These are phyloP conservation scores for Carallia brachiata DNA, from an alignment of 345 rosid species.

Conservation along the genomic window DNA sequence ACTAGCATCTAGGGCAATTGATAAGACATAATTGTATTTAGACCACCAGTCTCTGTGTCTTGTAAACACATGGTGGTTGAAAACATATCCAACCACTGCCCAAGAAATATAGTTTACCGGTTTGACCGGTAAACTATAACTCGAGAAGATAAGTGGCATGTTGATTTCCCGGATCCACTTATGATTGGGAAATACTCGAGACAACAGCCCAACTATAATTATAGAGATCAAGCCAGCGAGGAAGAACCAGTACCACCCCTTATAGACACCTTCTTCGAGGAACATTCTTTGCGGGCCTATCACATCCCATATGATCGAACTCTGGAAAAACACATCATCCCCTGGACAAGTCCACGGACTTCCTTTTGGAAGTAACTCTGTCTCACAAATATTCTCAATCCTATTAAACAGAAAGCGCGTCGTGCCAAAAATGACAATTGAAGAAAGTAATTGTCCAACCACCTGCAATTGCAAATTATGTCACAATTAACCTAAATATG, in stretches of 20 bases:
- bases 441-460: no score
- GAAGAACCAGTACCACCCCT: slow-evolving; percentile 72
- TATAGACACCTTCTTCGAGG: slow-evolving; percentile 53
- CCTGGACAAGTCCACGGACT: slow-evolving; percentile 90
- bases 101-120: slow-evolving; percentile 59
- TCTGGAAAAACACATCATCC: slow-evolving; percentile 68
- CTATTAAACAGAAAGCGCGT: slow-evolving; percentile 72
- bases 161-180: slow-evolving; percentile 55
- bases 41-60: slow-evolving; percentile 72
- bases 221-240: slow-evolving; percentile 66
- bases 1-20: slow-evolving; percentile 81
- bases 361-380: slow-evolving; percentile 47
- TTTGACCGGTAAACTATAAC: slow-evolving; percentile 53
- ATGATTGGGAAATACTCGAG: slow-evolving; percentile 54
- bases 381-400: slow-evolving; percentile 58
- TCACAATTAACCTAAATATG: no score
- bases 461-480: no score
- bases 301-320: slow-evolving; percentile 88
- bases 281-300: slow-evolving; percentile 79
- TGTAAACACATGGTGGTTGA: slow-evolving; percentile 61
- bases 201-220: slow-evolving; percentile 54
- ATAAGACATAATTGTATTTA: slow-evolving; percentile 57
- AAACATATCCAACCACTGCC: slow-evolving; percentile 59
- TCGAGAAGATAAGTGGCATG: slow-evolving; percentile 51
- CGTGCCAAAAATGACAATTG: slow-evolving; percentile 55